Percentiles rank a stretch among this genome's conserved stretches.
phyloP scores from a whole-genome alignment of 495 filamentous ascomycete species.

The Recurvomyces mirabilis region DNA sequence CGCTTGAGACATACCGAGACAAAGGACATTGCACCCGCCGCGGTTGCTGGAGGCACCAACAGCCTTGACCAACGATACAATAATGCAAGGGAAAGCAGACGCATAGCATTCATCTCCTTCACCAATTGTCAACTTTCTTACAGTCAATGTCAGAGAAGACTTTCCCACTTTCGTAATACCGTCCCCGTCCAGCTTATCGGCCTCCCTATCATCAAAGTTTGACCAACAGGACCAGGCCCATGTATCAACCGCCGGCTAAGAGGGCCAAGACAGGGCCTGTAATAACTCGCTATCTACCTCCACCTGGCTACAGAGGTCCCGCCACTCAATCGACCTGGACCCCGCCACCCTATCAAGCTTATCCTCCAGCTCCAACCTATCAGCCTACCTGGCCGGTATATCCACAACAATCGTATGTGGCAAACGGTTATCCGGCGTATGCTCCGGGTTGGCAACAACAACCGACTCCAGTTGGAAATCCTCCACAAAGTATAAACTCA shows the following conservation, averaged over 20 bases:
- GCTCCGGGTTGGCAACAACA: too few species aligned
- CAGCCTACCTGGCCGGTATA: constrained; percentile 11
- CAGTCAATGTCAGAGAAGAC: background rate
- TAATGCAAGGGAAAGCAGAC: background rate
- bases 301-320: constrained; percentile 30
- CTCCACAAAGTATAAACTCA: too few species aligned
- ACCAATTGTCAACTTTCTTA: background rate
- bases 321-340: constrained; percentile 15
- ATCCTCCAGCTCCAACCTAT: constrained; percentile 13
- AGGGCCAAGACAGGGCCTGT: constrained; percentile 29
- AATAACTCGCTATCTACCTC: constrained; percentile 32
- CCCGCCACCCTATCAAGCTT: constrained; percentile 11
- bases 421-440: too few species aligned
- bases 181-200: too few species aligned
- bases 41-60: background rate
- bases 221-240: too few species aligned
- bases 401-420: too few species aligned
- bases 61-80: background rate
- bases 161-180: background rate
- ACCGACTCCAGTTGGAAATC: too few species aligned
- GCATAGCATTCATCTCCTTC: background rate
- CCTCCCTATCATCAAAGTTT: too few species aligned
- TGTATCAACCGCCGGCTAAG: constrained; percentile 26
- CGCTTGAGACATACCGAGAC: too few species aligned
- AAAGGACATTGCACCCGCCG: too few species aligned